Conservation (phyloP, 1,139 yeast species). For the Candida anutae region DNA sequence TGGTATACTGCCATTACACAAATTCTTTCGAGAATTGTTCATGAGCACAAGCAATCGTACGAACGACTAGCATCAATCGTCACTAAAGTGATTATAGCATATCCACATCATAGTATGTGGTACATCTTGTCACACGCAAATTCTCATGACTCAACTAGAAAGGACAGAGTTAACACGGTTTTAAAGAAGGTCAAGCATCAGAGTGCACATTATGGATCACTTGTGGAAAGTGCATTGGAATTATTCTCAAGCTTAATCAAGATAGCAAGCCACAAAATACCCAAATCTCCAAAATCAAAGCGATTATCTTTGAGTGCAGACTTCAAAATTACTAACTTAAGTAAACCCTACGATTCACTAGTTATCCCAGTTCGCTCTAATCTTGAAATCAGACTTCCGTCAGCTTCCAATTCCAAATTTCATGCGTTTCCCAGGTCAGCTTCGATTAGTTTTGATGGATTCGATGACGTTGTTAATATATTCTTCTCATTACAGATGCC, state of each 20-base stretch:
- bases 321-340: conserved; percentile 37
- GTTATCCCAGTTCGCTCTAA: conserved; percentile 79
- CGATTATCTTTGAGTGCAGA: conserved; percentile 32
- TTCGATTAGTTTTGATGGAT: conserved; percentile 45
- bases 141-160: conserved; percentile 56
- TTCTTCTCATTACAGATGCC: conserved; percentile 85
- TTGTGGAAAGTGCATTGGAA: conserved; percentile 22
- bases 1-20: conserved; percentile 90
- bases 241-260: conserved; percentile 28
- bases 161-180: conserved; percentile 37
- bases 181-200: conserved; percentile 13
- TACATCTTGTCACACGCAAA: conserved; percentile 66
- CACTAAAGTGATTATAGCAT: conserved; percentile 47
- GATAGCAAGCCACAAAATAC: conserved; percentile 27
- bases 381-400: conserved; percentile 61
- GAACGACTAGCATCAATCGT: conserved; percentile 51
- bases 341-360: conserved; percentile 51
- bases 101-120: conserved; percentile 85
- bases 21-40: conserved; percentile 70
- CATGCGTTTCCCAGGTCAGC: conserved; percentile 49
- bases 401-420: conserved; percentile 35
- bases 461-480: conserved; percentile 59
- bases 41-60: conserved; percentile 51
- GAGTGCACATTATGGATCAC: conserved; percentile 8
- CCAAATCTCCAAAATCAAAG: conserved; percentile 27